Conservation (phyloP, 2,329 filamentous ascomycete genomes). For the Endothia cerciana region DNA sequence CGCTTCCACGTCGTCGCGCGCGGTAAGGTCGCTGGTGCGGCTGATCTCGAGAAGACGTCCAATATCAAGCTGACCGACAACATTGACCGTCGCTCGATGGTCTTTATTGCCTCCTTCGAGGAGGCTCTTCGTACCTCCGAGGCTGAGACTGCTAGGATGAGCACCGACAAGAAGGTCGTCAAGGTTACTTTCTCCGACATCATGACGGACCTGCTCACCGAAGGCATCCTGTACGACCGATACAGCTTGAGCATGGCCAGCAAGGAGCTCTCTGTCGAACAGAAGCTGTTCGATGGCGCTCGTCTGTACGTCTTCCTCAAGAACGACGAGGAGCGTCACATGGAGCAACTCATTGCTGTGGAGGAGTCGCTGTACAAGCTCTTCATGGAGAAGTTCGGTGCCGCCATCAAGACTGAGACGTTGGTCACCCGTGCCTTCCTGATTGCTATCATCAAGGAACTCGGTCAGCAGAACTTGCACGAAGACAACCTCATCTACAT, state of each 20-base stretch:
- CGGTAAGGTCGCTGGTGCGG: slow-evolving; percentile 27
- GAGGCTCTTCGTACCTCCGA: slow-evolving; percentile 26
- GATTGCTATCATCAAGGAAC: slow-evolving; percentile 29
- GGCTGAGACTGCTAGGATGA: slow-evolving; percentile 22
- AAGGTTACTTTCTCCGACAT: slow-evolving; percentile 30
- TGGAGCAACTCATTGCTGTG: slow-evolving; percentile 27
- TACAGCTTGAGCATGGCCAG: slow-evolving; percentile 28
- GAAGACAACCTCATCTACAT: slow-evolving; percentile 28
- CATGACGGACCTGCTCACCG: slow-evolving; percentile 29
- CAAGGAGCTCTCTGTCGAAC: slow-evolving; percentile 28
- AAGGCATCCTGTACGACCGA: slow-evolving; percentile 30
- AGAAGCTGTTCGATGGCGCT: slow-evolving; percentile 30
- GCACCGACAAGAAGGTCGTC: slow-evolving; percentile 23
- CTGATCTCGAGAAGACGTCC: slow-evolving; percentile 24
- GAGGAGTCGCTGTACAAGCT: slow-evolving; percentile 29
- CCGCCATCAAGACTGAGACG: slow-evolving; percentile 27
- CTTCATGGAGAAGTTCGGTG: slow-evolving; percentile 29
- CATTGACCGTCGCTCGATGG: slow-evolving; percentile 29
- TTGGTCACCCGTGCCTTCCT: slow-evolving; percentile 27
- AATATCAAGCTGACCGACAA: slow-evolving; percentile 26
- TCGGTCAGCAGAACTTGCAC: slow-evolving; percentile 27
- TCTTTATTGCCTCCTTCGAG: slow-evolving; percentile 30
- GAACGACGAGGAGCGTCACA: slow-evolving; percentile 28
- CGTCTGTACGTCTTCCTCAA: slow-evolving; percentile 30
- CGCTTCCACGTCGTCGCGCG: slow-evolving; percentile 30